These are phyloP conservation scores for Dryas octopetala DNA, from an alignment of 306 rosid genomes.

Conservation along the genomic window DNA sequence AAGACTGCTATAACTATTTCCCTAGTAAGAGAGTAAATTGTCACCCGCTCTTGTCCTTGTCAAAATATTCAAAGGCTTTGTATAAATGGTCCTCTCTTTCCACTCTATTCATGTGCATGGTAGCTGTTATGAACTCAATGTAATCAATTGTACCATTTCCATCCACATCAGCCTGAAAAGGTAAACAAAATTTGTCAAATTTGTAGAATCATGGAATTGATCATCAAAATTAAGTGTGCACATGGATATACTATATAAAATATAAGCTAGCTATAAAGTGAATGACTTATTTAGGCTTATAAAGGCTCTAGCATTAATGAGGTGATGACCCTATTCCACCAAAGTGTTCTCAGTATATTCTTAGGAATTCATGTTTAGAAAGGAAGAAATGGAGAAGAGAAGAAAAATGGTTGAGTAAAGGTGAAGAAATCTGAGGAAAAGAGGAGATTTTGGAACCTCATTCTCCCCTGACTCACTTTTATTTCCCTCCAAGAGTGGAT, in stretches of 20 bases:
- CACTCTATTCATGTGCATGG: constrained; percentile 94
- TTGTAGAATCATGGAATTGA: constrained; percentile 14
- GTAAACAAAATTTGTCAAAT: constrained; percentile 16
- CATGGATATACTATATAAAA: not conserved
- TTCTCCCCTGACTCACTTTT: not conserved
- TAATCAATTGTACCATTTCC: constrained; percentile 94
- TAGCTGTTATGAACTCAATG: constrained; percentile 91
- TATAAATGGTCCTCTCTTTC: constrained; percentile 93
- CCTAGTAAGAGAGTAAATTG: not conserved
- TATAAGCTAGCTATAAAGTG: not conserved
- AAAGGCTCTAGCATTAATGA: not conserved
- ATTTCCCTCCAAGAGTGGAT: not conserved
- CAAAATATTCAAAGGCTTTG: constrained; percentile 90
- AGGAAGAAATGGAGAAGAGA: not conserved
- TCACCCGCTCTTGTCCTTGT: constrained; percentile 93
- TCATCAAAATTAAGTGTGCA: constrained; percentile 20
- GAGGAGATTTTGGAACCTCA: not conserved
- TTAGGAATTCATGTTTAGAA: not conserved
- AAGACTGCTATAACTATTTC: not conserved
- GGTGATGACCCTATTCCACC: constrained; percentile 2
- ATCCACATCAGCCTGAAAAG: constrained; percentile 89
- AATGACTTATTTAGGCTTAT: not conserved
- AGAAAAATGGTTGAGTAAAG: not conserved
- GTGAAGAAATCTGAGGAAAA: not conserved
- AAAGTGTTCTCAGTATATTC: constrained; percentile 7